phyloP scores from a whole-genome alignment of 2,329 filamentous ascomycete genomes.

The Myriosclerotinia curreyana region DNA sequence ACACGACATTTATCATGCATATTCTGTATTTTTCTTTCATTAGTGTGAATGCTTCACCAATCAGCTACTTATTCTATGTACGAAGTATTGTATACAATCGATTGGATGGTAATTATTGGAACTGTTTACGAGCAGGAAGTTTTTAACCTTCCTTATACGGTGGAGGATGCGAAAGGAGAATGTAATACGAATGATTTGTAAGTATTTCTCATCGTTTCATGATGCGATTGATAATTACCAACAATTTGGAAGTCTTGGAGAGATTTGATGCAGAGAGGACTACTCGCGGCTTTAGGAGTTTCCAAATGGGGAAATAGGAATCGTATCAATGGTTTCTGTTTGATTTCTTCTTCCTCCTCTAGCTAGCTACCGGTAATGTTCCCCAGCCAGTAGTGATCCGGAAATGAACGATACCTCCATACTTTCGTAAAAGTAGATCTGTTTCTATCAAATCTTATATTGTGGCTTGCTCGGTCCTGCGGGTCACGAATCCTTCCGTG shows the following conservation, averaged over 20 bases:
- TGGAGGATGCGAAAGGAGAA: constrained; percentile 10
- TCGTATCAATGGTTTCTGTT: neutral
- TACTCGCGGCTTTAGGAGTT: neutral
- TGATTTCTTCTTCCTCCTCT: neutral
- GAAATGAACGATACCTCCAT: neutral
- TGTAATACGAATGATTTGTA: constrained; percentile 10
- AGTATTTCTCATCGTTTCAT: constrained; percentile 8
- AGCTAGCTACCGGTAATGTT: neutral
- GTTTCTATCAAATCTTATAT: constrained; percentile 22
- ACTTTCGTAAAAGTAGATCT: neutral
- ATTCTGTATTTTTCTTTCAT: constrained; percentile 7
- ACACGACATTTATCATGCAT: neutral
- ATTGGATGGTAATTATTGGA: neutral
- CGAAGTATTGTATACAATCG: neutral
- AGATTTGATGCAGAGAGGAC: constrained; percentile 8
- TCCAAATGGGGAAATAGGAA: neutral
- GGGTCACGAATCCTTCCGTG: constrained; percentile 23
- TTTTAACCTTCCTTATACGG: neutral
- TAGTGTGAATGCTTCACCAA: neutral
- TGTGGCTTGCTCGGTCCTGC: constrained; percentile 24
- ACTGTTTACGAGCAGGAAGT: constrained; percentile 5
- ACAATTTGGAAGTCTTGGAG: constrained; percentile 13
- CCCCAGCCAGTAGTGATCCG: constrained; percentile 5
- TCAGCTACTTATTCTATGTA: neutral
- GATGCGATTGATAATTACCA: constrained; percentile 7